Evolutionary conservation across 2,329 filamentous ascomycete genomes (phyloP).

Genomic region (Diaporthe citri): DNA sequence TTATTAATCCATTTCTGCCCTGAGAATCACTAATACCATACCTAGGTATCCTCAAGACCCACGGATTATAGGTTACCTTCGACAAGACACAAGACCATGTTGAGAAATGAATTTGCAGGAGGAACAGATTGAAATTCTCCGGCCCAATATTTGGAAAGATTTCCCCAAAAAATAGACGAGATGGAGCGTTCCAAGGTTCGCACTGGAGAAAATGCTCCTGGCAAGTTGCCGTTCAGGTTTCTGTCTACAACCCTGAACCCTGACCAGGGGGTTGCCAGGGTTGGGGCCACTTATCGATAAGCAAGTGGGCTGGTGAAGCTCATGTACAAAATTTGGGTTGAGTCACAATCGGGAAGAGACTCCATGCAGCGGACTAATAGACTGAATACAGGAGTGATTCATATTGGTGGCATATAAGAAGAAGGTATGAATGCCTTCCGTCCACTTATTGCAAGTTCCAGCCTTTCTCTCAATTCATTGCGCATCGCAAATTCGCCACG

Average conservation of each 20-base stretch:
- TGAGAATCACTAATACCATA: too few species aligned
- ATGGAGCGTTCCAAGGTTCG: too few species aligned
- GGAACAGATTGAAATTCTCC: not conserved
- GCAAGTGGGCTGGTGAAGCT: not conserved
- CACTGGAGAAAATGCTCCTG: not conserved
- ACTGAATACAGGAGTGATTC: constrained; percentile 14
- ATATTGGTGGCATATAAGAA: constrained; percentile 12
- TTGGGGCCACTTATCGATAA: constrained; percentile 19
- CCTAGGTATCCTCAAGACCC: too few species aligned
- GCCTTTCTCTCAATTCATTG: not conserved
- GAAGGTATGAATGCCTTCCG: constrained; percentile 38
- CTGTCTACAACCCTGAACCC: not conserved
- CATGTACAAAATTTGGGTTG: constrained; percentile 35
- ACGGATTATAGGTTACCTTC: too few species aligned
- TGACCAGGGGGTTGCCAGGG: not conserved
- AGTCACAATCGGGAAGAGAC: constrained; percentile 32
- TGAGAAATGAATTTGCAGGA: too few species aligned
- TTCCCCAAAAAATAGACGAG: too few species aligned
- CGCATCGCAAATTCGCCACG: not conserved
- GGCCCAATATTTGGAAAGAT: not conserved
- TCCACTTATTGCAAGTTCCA: constrained; percentile 25
- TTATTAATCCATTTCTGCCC: too few species aligned
- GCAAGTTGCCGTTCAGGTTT: not conserved
- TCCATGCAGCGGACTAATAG: not conserved
- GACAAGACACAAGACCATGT: too few species aligned